Evolutionary conservation across 2,329 filamentous ascomycete species (phyloP).

Genomic region (Aureobasidium vineae): DNA sequence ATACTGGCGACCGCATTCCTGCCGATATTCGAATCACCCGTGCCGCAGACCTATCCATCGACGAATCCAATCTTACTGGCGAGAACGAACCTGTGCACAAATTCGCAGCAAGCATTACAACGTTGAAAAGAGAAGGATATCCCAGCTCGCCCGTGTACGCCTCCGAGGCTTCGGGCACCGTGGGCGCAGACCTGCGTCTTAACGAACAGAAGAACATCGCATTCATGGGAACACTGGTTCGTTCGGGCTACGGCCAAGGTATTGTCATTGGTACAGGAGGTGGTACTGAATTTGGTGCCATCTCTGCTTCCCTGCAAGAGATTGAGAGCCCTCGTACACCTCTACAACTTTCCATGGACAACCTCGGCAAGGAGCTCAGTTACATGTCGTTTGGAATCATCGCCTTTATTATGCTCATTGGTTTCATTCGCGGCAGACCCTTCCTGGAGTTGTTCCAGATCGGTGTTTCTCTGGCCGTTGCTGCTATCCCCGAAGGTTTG

Average conservation of each 20-base stretch:
- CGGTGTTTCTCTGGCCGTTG: slow-evolving; percentile 92
- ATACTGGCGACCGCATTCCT: slow-evolving; percentile 92
- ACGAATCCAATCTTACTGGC: slow-evolving; percentile 94
- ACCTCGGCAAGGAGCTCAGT: slow-evolving; percentile 92
- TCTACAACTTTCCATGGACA: slow-evolving; percentile 93
- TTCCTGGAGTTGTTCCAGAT: slow-evolving; percentile 96
- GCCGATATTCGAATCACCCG: slow-evolving; percentile 94
- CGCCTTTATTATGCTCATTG: slow-evolving; percentile 85
- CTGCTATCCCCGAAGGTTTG: slow-evolving; percentile 91
- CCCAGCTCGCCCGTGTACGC: slow-evolving; percentile 58
- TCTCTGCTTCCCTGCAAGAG: slow-evolving; percentile 88
- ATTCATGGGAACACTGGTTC: slow-evolving; percentile 96
- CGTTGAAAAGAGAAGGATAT: slow-evolving; percentile 33
- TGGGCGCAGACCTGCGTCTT: slow-evolving; percentile 63
- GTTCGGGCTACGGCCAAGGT: slow-evolving; percentile 91
- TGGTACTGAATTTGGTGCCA: slow-evolving; percentile 92
- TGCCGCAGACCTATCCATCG: slow-evolving; percentile 85
- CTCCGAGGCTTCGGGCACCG: slow-evolving; percentile 57
- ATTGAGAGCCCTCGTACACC: slow-evolving; percentile 95
- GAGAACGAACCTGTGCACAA: slow-evolving; percentile 93
- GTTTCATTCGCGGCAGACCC: slow-evolving; percentile 83
- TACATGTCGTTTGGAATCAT: slow-evolving; percentile 97
- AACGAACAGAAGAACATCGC: slow-evolving; percentile 86
- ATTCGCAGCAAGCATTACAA: slow-evolving; percentile 44
- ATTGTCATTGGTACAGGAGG: slow-evolving; percentile 96